These are phyloP conservation scores for Aureobasidium melanogenum DNA, from an alignment of 2,329 filamentous ascomycete species.

Conservation along the genomic window DNA sequence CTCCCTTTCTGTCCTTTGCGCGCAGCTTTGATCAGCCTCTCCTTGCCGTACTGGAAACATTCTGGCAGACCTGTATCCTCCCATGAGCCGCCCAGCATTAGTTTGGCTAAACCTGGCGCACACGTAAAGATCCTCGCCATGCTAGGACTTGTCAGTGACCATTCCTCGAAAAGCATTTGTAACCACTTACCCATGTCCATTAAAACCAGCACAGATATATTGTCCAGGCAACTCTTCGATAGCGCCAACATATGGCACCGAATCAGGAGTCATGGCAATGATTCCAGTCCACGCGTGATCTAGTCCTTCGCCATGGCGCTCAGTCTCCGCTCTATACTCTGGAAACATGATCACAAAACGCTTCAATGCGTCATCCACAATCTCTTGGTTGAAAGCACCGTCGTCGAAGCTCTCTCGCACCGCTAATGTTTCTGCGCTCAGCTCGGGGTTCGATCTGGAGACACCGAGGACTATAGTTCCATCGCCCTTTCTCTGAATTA, in stretches of 20 bases:
- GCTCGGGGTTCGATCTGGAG: slow-evolving; percentile 33
- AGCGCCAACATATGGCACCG: slow-evolving; percentile 38
- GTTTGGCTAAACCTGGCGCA: slow-evolving; percentile 35
- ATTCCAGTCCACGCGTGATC: slow-evolving; percentile 41
- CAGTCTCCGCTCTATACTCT: slow-evolving; percentile 12
- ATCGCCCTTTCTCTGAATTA: slow-evolving; percentile 38
- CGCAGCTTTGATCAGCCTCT: slow-evolving; percentile 12
- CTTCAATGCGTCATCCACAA: slow-evolving; percentile 29
- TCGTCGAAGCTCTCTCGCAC: slow-evolving; percentile 32
- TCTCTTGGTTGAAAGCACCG: slow-evolving; percentile 31
- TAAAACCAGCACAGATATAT: slow-evolving; percentile 43
- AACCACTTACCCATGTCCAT: slow-evolving; percentile 33
- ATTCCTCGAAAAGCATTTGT: too few relatives aligned
- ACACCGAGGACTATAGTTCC: slow-evolving; percentile 37
- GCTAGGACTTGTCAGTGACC: slow-evolving; percentile 8
- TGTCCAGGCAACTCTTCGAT: slow-evolving; percentile 35
- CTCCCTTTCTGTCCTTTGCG: slow-evolving; percentile 10
- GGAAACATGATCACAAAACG: slow-evolving; percentile 31
- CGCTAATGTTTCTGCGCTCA: slow-evolving; percentile 17
- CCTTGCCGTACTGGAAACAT: slow-evolving; percentile 28
- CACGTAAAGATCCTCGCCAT: slow-evolving; percentile 41
- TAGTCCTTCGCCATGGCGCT: slow-evolving; percentile 35
- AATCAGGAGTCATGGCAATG: slow-evolving; percentile 38
- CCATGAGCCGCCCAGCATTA: slow-evolving; percentile 33
- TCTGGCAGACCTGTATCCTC: slow-evolving; percentile 29